Evolutionary conservation across 2,329 filamentous ascomycete genomes (phyloP).

Genomic region (Capronia americana): DNA sequence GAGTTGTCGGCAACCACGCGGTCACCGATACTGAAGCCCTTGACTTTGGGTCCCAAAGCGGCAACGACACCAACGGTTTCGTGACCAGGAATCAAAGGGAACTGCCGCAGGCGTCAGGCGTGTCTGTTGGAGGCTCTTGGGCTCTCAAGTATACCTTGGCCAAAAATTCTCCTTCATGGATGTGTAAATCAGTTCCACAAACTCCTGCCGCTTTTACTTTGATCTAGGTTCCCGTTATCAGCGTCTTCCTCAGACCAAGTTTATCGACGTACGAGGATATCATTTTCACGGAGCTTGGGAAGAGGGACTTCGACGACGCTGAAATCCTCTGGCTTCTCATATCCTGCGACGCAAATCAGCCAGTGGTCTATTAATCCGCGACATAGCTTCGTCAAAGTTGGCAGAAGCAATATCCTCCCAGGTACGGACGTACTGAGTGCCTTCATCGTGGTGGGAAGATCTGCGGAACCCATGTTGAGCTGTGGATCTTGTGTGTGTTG

Average conservation of each 20-base stretch:
- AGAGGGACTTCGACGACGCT: slow-evolving; percentile 68
- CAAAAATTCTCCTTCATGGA: slow-evolving; percentile 71
- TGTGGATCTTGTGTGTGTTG: slow-evolving; percentile 4
- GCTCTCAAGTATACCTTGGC: slow-evolving; percentile 52
- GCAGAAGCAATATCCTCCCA: not conserved
- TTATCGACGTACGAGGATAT: slow-evolving; percentile 57
- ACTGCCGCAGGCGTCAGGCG: slow-evolving; percentile 48
- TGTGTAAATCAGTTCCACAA: slow-evolving; percentile 61
- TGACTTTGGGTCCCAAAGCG: slow-evolving; percentile 64
- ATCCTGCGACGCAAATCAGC: slow-evolving; percentile 43
- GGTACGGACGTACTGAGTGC: slow-evolving; percentile 60
- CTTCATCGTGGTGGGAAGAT: slow-evolving; percentile 64
- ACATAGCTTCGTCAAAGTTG: not conserved
- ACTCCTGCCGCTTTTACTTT: slow-evolving; percentile 73
- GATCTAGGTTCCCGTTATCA: slow-evolving; percentile 50
- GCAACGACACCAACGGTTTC: slow-evolving; percentile 72
- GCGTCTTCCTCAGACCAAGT: slow-evolving; percentile 31
- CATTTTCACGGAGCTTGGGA: slow-evolving; percentile 64
- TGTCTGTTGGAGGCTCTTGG: slow-evolving; percentile 17
- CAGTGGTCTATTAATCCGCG: not conserved
- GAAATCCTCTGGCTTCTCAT: slow-evolving; percentile 68
- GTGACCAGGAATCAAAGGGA: slow-evolving; percentile 70
- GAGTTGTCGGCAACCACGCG: slow-evolving; percentile 64
- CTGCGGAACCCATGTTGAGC: slow-evolving; percentile 44
- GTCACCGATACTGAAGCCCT: slow-evolving; percentile 66